A percentile compares a stretch with the other conserved stretches of the same genome.
Evolutionary conservation across 129 eudicot species (phyloP).

Genomic region (Saussurea involucrata): DNA sequence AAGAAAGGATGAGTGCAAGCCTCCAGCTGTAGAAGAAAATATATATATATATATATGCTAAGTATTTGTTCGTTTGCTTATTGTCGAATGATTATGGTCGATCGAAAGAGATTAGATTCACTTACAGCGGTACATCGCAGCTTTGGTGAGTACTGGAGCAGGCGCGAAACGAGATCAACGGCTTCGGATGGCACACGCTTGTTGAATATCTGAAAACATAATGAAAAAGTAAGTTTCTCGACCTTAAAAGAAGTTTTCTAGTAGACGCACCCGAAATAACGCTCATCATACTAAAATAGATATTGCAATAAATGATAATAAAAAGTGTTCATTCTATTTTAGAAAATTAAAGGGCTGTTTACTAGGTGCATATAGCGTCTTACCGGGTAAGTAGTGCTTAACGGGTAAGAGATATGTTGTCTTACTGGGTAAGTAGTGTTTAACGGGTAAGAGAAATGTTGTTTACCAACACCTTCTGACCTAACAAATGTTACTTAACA

Average conservation of each 20-base stretch:
- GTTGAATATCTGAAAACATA: slow-evolving; percentile 64
- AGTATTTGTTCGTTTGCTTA: not conserved
- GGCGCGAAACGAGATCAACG: slow-evolving; percentile 82
- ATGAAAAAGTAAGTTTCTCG: slow-evolving; percentile 8
- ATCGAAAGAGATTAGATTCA: slow-evolving; percentile 11
- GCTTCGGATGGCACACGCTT: slow-evolving; percentile 89
- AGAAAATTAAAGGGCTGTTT: not conserved
- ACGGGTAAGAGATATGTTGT: too few relatives aligned
- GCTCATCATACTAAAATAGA: not conserved
- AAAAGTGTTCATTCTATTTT: not conserved
- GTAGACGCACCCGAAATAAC: not conserved
- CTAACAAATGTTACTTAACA: too few relatives aligned
- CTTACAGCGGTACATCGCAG: slow-evolving; percentile 91
- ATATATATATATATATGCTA: not conserved
- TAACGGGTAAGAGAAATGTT: too few relatives aligned
- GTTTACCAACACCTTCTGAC: too few relatives aligned
- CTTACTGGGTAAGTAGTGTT: not conserved
- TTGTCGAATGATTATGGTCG: not conserved
- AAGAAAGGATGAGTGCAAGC: slow-evolving; percentile 98
- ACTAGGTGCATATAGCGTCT: not conserved
- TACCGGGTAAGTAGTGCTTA: not conserved
- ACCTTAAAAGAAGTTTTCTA: not conserved
- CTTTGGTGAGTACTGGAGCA: slow-evolving; percentile 92
- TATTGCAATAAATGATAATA: not conserved
- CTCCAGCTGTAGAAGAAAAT: slow-evolving; percentile 62